Conservation (phyloP, 2,329 filamentous ascomycete genomes). For the Apiospora marii region DNA sequence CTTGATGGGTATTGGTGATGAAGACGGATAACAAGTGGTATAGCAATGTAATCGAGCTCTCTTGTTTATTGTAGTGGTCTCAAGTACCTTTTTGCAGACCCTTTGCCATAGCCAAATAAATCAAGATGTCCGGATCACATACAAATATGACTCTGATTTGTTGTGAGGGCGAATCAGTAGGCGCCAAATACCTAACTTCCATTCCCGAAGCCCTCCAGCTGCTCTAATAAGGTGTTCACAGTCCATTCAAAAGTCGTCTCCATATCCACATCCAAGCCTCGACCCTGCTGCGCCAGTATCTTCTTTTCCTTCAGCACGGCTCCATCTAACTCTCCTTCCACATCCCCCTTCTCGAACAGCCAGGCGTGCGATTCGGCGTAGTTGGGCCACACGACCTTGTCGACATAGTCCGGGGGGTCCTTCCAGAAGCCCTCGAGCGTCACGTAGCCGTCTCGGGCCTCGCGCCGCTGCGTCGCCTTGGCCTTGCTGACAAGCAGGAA, state of each 20-base stretch:
- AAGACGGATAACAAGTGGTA: not conserved
- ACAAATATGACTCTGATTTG: not conserved
- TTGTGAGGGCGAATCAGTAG: too few relatives aligned
- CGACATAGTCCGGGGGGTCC: slow-evolving; percentile 93
- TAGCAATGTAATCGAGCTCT: not conserved
- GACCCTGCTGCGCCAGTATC: slow-evolving; percentile 58
- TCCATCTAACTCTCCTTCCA: slow-evolving; percentile 63
- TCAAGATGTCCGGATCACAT: too few relatives aligned
- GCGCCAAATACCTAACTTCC: not conserved
- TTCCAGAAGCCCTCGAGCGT: slow-evolving; percentile 92
- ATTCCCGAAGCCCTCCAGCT: slow-evolving; percentile 44
- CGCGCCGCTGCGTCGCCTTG: slow-evolving; percentile 69
- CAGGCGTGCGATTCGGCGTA: slow-evolving; percentile 84
- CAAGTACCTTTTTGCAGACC: too few relatives aligned
- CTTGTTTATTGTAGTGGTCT: not conserved
- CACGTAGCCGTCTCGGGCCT: slow-evolving; percentile 78
- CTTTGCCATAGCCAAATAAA: not conserved
- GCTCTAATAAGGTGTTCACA: slow-evolving; percentile 65
- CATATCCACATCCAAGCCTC: slow-evolving; percentile 63
- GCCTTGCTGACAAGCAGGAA: slow-evolving; percentile 77
- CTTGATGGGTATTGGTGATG: not conserved
- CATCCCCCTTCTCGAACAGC: slow-evolving; percentile 76
- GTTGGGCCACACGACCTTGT: slow-evolving; percentile 94
- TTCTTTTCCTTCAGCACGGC: slow-evolving; percentile 52
- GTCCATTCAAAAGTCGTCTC: slow-evolving; percentile 71